A percentile compares a stretch with the other conserved stretches of the same genome.
Evolutionary conservation across 441 rosid species (phyloP).

Genomic region (Corymbia citriodora): DNA sequence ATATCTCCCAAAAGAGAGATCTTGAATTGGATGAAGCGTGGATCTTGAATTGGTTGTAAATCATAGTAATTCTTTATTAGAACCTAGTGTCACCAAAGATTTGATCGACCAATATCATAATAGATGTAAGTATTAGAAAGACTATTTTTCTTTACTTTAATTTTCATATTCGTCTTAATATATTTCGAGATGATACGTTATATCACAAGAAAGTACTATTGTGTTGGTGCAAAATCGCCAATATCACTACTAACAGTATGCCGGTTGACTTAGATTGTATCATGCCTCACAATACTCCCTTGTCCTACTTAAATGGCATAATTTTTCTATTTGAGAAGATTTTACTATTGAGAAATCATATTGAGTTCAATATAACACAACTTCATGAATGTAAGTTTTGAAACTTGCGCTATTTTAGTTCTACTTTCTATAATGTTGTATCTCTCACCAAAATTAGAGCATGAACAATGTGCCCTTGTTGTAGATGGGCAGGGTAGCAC

Average conservation of each 20-base stretch:
- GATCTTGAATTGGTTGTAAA: neutral
- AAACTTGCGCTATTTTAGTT: neutral
- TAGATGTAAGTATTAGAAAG: neutral
- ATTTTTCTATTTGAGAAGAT: neutral
- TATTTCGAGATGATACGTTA: neutral
- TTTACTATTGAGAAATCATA: neutral
- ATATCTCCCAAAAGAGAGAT: neutral
- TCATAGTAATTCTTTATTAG: neutral
- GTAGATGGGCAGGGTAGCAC: neutral
- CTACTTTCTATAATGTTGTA: rapidly evolving
- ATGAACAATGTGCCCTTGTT: rapidly evolving
- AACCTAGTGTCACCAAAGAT: neutral
- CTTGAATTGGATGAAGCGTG: neutral
- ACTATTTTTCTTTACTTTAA: neutral
- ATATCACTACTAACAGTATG: rapidly evolving
- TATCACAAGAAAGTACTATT: neutral
- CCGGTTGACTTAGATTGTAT: neutral
- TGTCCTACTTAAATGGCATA: neutral
- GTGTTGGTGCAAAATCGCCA: rapidly evolving
- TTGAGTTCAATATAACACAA: neutral
- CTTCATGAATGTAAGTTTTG: neutral
- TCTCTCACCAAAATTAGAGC: neutral
- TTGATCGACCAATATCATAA: neutral
- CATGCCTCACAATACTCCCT: neutral
- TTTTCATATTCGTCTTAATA: rapidly evolving